Base-by-base conservation (phyloP, 768 basidiomycete species). In the Boletus tomentosulus region DNA sequence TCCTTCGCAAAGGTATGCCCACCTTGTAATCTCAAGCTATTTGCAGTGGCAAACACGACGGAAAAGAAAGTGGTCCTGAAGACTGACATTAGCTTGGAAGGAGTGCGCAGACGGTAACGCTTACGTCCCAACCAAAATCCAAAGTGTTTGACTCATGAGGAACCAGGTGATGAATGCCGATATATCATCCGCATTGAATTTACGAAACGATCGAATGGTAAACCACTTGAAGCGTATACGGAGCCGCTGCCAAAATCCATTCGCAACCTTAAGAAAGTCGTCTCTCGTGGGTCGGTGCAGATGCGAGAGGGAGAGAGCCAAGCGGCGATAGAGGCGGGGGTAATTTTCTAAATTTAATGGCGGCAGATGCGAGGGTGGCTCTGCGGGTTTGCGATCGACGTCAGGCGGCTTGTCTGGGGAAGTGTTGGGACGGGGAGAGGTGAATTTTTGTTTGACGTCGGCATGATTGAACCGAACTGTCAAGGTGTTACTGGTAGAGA, bases 141-240 rank as follows among this genome's bases (percentile, higher is more conserved):
- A 98, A 3, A 96, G 72, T 2, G 93, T 91, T 64, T 98, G 94
- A 64, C 95, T 95, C 77, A 98, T 86, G 48, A 99, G 74, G 60
- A 97, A 93, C 90, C 93, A 95, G 49, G 91, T 94, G 33, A 96
- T 73, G 72, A 99, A 98, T 1, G 95, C 96, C 39, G 92, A 95
- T 51, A 96, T 89, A 68, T 99, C 97, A 68, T 99, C 97, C 48
- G 91, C 87, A 61, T 97, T 94, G 73, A 95, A 99, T 64, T 83
- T 86, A 45, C 96, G 83, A 74, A 97, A 99, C 4, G 91, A 92
- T 57, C 91, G 80, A 62, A 98, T 95, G 11, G 92, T 92, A 60
- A 94, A 89, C 97, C 97, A 99, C 67, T 93, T 93, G 75, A 98
- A 92, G n/a, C 92, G 82, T 60, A 98, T 89, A 22, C 86, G 81